These are phyloP conservation scores for Mrakia blollopis DNA, from an alignment of 768 basidiomycete genomes.

Conservation along the genomic window DNA sequence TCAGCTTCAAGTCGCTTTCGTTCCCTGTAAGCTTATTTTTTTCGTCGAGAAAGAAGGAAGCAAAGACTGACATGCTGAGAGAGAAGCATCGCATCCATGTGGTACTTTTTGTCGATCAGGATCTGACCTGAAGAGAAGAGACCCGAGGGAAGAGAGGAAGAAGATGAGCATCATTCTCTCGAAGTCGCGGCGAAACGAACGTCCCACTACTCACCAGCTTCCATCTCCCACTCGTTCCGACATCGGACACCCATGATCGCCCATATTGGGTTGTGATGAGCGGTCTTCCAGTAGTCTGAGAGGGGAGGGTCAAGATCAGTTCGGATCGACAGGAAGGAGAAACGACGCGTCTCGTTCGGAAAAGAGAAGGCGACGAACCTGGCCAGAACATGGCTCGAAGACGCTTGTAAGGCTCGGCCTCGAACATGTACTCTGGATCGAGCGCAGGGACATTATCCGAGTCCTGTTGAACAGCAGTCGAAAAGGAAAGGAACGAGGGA, in stretches of 20 bases:
- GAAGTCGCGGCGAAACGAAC: too few species aligned
- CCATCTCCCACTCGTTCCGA: conserved; percentile 49
- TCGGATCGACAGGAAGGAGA: too few species aligned
- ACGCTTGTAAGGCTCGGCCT: conserved; percentile 45
- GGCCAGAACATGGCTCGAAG: conserved; percentile 44
- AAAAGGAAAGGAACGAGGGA: neutral
- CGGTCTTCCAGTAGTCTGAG: conserved; percentile 46
- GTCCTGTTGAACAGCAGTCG: neutral
- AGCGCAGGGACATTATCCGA: conserved; percentile 37
- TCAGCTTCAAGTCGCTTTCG: too few species aligned
- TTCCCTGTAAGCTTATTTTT: too few species aligned
- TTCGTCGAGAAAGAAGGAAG: too few species aligned
- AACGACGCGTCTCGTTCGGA: neutral
- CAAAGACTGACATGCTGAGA: conserved; percentile 31
- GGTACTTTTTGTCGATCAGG: conserved; percentile 45
- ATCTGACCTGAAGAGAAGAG: too few species aligned
- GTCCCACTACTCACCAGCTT: conserved; percentile 49
- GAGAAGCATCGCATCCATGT: conserved; percentile 45
- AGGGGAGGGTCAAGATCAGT: neutral
- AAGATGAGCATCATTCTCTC: too few species aligned
- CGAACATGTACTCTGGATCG: conserved; percentile 46
- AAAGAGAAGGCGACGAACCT: conserved; percentile 25
- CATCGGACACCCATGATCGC: conserved; percentile 36
- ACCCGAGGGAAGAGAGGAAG: too few species aligned
- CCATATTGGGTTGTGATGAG: conserved; percentile 41